Percentiles rank a stretch among this genome's conserved stretches.
These are phyloP conservation scores for Chalciporus piperatus DNA, from an alignment of 768 basidiomycete species.

Conservation along the genomic window DNA sequence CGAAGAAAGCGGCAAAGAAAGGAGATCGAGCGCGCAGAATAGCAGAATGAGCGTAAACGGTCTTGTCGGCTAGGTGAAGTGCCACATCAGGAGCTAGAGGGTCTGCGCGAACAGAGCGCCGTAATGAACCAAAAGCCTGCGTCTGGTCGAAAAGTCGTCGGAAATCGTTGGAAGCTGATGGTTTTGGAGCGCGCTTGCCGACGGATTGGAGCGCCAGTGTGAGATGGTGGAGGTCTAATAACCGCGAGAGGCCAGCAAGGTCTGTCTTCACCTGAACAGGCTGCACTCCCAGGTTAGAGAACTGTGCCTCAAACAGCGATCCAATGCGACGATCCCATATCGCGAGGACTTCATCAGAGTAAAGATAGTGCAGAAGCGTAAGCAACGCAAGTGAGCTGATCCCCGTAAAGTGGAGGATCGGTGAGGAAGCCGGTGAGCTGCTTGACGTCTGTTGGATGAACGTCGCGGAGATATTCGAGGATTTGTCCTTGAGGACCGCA, in stretches of 20 bases:
- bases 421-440: not conserved
- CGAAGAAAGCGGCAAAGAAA: constrained; percentile 84
- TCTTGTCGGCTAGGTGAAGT: constrained; percentile 63
- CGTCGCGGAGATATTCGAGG: constrained; percentile 31
- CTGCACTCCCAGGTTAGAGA: constrained; percentile 40
- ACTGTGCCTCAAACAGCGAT: constrained; percentile 38
- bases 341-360: constrained; percentile 78
- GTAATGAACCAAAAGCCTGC: constrained; percentile 4
- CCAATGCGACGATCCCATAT: constrained; percentile 80
- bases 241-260: constrained; percentile 52
- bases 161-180: constrained; percentile 53
- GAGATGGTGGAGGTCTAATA: constrained; percentile 59
- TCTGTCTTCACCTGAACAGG: constrained; percentile 57
- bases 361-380: constrained; percentile 81
- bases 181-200: constrained; percentile 50
- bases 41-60: constrained; percentile 65
- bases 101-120: constrained; percentile 11
- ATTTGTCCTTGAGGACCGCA: constrained; percentile 24
- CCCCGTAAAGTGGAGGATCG: constrained; percentile 40
- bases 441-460: constrained; percentile 8
- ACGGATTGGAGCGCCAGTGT: constrained; percentile 53
- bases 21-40: constrained; percentile 80
- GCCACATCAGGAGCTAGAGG: constrained; percentile 63
- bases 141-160: constrained; percentile 42
- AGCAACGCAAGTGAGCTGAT: constrained; percentile 67